phyloP scores from a whole-genome alignment of 805 yeast species.

The Brettanomyces naardenensis region DNA sequence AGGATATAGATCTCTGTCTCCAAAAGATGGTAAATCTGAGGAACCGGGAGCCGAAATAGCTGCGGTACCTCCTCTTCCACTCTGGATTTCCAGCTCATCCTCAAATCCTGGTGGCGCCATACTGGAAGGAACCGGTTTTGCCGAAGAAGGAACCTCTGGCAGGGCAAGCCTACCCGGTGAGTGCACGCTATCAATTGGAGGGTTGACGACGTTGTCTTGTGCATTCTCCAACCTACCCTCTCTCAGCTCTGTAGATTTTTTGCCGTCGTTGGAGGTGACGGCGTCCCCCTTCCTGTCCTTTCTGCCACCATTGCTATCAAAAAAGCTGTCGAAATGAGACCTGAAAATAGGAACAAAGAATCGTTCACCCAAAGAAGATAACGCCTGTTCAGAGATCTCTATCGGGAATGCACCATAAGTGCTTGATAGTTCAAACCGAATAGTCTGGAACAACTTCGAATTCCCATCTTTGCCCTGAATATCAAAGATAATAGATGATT shows the following conservation, averaged over 20 bases:
- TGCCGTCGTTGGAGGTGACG: too few relatives aligned
- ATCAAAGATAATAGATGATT: not conserved
- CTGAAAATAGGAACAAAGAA: not conserved
- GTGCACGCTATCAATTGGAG: not conserved
- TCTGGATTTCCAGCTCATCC: slow-evolving; percentile 38
- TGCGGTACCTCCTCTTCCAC: slow-evolving; percentile 3
- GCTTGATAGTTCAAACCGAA: not conserved
- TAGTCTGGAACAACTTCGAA: not conserved
- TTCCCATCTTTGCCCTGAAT: slow-evolving; percentile 2
- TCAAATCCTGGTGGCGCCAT: slow-evolving; percentile 44
- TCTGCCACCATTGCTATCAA: too few relatives aligned
- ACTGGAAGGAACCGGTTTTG: slow-evolving; percentile 15
- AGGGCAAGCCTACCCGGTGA: not conserved
- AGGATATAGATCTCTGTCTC: slow-evolving; percentile 46
- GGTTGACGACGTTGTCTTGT: not conserved
- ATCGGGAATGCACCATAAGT: not conserved
- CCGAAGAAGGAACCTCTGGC: slow-evolving; percentile 4
- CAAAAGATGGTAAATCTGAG: slow-evolving; percentile 29
- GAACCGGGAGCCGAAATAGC: not conserved
- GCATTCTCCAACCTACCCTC: not conserved
- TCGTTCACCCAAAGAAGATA: too few relatives aligned
- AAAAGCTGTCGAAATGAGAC: not conserved
- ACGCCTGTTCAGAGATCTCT: not conserved
- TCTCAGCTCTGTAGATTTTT: not conserved
- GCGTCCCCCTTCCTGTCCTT: too few relatives aligned